These are phyloP conservation scores for Sorghum bicolor DNA, from an alignment of 176 grass and related monocot genomes.

Conservation along the genomic window Sorghum_bicolor_NCBIv3 NC_012873.2:59597001-59597500, in stretches of 20 bases:
- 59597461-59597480: not conserved
- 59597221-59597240: constrained; percentile 20
- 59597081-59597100: not conserved
- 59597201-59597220: constrained; percentile 20
- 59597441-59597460: not conserved
- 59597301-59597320: constrained; percentile 25
- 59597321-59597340: not conserved
- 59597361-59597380: not conserved
- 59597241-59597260: not conserved
- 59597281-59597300: not conserved
- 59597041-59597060: constrained; percentile 61
- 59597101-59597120: not conserved
- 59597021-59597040: constrained; percentile 97
- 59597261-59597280: constrained; percentile 14
- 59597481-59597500: not conserved
- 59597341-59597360: not conserved
- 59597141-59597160: no score
- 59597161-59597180: not conserved
- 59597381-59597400: not conserved
- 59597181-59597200: constrained; percentile 28
- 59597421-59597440: not conserved
- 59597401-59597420: not conserved
- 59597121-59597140: not conserved
- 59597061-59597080: constrained; percentile 72
- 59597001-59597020: constrained; percentile 71